phyloP scores from a whole-genome alignment of 148 eudicot species.

The Fagopyrum tataricum region DNA sequence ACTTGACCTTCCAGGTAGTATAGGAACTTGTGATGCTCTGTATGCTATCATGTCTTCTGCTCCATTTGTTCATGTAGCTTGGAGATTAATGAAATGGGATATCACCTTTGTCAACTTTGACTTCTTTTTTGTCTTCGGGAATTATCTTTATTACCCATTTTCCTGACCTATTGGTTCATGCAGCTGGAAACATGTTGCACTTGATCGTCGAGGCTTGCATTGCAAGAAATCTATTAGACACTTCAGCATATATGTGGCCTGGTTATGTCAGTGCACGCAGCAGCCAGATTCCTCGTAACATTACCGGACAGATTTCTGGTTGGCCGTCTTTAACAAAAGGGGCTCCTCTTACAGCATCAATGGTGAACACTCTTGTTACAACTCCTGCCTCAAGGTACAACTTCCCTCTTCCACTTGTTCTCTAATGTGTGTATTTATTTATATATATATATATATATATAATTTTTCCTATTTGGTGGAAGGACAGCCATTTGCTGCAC shows the following conservation, averaged over 20 bases:
- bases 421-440: not conserved
- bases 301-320: conserved; percentile 11
- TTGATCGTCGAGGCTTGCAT: conserved; percentile 92
- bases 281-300: not conserved
- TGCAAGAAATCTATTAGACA: conserved; percentile 77
- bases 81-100: not conserved
- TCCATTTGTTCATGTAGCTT: not conserved
- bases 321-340: conserved; percentile 73
- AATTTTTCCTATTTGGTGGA: conserved; percentile 1
- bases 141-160: not conserved
- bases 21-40: not conserved
- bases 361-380: conserved; percentile 61
- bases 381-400: conserved; percentile 92
- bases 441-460: not conserved
- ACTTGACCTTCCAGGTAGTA: not conserved
- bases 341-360: conserved; percentile 61
- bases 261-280: conserved; percentile 71
- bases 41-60: not conserved
- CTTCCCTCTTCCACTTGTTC: not conserved
- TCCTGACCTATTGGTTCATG: conserved; percentile 18
- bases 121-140: not conserved
- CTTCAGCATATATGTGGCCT: conserved; percentile 84
- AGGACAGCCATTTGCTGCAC: not conserved
- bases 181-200: conserved; percentile 93
- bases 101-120: not conserved